Evolutionary conservation across 2,329 filamentous ascomycete species (phyloP).

Genomic region (Neonectria magnoliae): DNA sequence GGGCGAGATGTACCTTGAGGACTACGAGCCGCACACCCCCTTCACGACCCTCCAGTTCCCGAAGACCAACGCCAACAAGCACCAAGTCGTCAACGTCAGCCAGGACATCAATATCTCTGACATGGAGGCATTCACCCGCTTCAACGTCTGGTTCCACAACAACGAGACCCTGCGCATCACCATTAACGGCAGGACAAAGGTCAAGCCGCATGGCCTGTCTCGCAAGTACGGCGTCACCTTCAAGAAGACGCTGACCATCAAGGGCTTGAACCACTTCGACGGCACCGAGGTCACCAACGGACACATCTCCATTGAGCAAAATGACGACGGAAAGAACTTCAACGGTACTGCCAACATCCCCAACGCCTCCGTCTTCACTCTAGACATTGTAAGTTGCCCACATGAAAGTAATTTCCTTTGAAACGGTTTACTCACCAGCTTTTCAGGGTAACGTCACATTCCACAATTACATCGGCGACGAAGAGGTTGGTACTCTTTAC

Average conservation of each 20-base stretch:
- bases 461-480: conserved; percentile 63
- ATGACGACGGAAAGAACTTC: conserved; percentile 67
- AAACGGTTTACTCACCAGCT: conserved; percentile 13
- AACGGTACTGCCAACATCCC: conserved; percentile 67
- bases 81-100: conserved; percentile 62
- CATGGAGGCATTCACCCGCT: conserved; percentile 60
- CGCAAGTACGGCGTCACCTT: conserved; percentile 62
- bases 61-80: conserved; percentile 57
- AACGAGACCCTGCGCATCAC: conserved; percentile 62
- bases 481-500: conserved; percentile 63
- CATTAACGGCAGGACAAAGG: conserved; percentile 61
- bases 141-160: conserved; percentile 64
- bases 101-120: conserved; percentile 60
- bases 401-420: neutral
- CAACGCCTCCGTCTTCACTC: conserved; percentile 71
- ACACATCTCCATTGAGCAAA: conserved; percentile 53
- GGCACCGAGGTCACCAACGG: conserved; percentile 64
- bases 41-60: conserved; percentile 65
- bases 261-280: conserved; percentile 64
- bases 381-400: conserved; percentile 65
- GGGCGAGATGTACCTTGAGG: conserved; percentile 65
- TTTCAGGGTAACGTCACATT: conserved; percentile 70
- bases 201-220: conserved; percentile 61
- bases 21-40: conserved; percentile 56
- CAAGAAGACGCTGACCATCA: conserved; percentile 63